Conservation (phyloP, 1,284 basidiomycete species). For the Malassezia sp. region DNA sequence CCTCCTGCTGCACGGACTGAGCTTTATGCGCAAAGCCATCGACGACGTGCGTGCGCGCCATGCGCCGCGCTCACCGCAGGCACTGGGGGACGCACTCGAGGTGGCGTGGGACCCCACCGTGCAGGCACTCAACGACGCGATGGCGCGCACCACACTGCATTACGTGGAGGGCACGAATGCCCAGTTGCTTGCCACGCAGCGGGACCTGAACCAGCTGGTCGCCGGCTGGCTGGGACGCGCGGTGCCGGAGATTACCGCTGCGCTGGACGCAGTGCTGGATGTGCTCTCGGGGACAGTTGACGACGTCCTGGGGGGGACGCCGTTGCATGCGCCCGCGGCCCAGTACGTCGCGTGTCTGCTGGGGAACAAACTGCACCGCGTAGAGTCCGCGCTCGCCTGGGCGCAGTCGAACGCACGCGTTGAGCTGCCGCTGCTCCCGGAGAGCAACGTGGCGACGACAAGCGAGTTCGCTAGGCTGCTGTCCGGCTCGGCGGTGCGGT, state of each 20-base stretch:
- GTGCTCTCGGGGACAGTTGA: slow-evolving; percentile 5
- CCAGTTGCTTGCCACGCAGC: background rate
- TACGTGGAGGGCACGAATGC: background rate
- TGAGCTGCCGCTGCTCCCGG: background rate
- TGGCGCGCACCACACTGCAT: no score
- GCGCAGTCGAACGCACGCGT: background rate
- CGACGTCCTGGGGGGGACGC: slow-evolving; percentile 7
- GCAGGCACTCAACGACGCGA: background rate
- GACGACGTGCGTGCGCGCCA: no score
- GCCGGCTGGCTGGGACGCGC: no score
- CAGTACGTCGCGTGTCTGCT: slow-evolving; percentile 12
- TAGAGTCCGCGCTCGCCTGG: background rate
- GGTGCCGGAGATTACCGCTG: no score
- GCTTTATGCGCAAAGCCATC: no score
- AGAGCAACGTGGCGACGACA: no score
- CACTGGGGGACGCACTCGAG: no score
- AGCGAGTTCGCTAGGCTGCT: no score
- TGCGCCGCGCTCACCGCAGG: no score
- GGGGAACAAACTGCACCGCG: slow-evolving; percentile 7
- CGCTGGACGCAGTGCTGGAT: slow-evolving; percentile 6
- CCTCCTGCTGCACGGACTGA: no score
- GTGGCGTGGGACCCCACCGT: no score
- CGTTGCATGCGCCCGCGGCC: slow-evolving; percentile 4
- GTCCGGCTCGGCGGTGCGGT: no score
- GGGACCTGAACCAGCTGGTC: background rate